phyloP scores from a whole-genome alignment of 805 yeast genomes.

The Candida gorgasii region DNA sequence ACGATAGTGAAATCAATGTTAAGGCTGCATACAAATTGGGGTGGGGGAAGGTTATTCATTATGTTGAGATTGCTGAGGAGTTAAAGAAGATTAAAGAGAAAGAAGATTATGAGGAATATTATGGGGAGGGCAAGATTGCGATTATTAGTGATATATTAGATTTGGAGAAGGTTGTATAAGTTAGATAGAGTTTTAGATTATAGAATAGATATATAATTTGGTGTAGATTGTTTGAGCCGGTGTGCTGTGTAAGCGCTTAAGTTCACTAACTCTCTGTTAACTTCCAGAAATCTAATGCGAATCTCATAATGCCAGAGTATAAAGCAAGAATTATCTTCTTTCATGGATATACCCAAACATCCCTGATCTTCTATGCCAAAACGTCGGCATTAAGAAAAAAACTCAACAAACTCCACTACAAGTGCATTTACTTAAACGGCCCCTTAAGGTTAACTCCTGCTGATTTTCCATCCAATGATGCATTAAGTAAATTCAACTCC shows the following conservation, averaged over 20 bases:
- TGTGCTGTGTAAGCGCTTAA: too few species aligned
- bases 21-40: conserved; percentile 71
- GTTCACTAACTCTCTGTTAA: too few species aligned
- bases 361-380: conserved; percentile 80
- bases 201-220: not conserved
- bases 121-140: conserved; percentile 31
- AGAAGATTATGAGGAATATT: conserved; percentile 33
- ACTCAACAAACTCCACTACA: conserved; percentile 63
- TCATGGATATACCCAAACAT: conserved; percentile 90
- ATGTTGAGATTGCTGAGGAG: conserved; percentile 69
- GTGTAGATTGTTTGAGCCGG: too few species aligned
- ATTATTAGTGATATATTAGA: conserved; percentile 37
- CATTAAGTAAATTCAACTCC: conserved; percentile 49
- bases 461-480: conserved; percentile 73
- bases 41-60: conserved; percentile 70
- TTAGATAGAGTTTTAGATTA: not conserved
- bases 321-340: conserved; percentile 69
- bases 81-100: conserved; percentile 30
- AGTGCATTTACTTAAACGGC: conserved; percentile 76
- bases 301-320: conserved; percentile 4
- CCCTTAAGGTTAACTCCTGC: conserved; percentile 65
- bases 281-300: too few species aligned
- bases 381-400: conserved; percentile 86
- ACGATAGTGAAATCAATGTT: conserved; percentile 82
- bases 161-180: conserved; percentile 16